Evolutionary conservation across 495 filamentous ascomycete genomes (phyloP).

Genomic region (Neurospora africana): DNA sequence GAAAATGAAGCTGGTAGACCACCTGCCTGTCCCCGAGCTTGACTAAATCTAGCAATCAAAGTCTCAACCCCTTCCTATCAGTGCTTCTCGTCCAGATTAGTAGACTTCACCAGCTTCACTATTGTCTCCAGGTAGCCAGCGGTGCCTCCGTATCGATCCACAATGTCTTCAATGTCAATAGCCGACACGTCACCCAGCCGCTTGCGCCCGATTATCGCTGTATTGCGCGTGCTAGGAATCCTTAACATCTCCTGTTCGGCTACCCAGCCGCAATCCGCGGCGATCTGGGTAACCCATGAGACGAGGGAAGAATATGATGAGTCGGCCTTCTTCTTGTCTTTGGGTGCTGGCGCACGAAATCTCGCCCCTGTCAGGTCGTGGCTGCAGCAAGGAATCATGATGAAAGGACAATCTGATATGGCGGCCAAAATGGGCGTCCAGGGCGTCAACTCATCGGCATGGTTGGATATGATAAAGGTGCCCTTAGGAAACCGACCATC

Average conservation of each 20-base stretch:
- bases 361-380: conserved; percentile 67
- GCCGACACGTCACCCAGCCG: conserved; percentile 9
- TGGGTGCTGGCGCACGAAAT: conserved; percentile 58
- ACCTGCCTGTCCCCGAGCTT: conserved; percentile 62
- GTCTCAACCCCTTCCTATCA: not conserved
- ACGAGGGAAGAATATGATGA: conserved; percentile 66
- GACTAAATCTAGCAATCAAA: conserved; percentile 16
- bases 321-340: conserved; percentile 36
- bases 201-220: conserved; percentile 59
- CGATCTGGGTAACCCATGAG: conserved; percentile 56
- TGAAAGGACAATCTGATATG: conserved; percentile 64
- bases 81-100: not conserved
- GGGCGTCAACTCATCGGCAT: conserved; percentile 87
- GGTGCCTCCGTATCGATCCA: conserved; percentile 44
- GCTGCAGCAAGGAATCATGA: conserved; percentile 91
- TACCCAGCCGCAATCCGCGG: conserved; percentile 59
- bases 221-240: conserved; percentile 85
- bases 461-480: conserved; percentile 93
- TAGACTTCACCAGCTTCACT: conserved; percentile 35
- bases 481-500: conserved; percentile 60
- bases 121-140: conserved; percentile 45
- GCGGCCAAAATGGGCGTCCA: conserved; percentile 90
- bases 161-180: conserved; percentile 26
- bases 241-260: conserved; percentile 71
- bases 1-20: conserved; percentile 68